These are phyloP conservation scores for Sporisorium iseilematis-ciliati DNA, from an alignment of 1,284 basidiomycete species.

Conservation along the genomic window DNA sequence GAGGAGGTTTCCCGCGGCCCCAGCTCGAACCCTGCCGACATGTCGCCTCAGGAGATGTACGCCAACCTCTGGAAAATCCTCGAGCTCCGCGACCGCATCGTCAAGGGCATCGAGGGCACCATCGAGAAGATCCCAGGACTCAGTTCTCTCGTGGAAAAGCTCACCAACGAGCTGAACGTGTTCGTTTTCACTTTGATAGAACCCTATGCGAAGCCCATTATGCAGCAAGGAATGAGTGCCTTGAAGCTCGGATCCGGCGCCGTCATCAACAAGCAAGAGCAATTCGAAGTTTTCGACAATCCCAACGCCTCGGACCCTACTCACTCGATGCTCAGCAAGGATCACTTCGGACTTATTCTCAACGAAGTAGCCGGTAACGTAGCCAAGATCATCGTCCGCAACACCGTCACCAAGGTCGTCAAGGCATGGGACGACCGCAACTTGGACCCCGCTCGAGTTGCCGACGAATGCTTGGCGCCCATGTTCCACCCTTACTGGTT, in stretches of 20 bases:
- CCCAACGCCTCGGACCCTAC: conserved; percentile 69
- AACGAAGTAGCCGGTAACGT: conserved; percentile 70
- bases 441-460: conserved; percentile 42
- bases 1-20: conserved; percentile 60
- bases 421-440: conserved; percentile 78
- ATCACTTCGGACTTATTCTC: conserved; percentile 69
- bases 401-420: conserved; percentile 77
- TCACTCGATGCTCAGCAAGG: conserved; percentile 66
- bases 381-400: conserved; percentile 72
- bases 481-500: conserved; percentile 67
- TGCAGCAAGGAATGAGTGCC: conserved; percentile 64
- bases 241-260: conserved; percentile 65
- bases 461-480: conserved; percentile 61
- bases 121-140: conserved; percentile 77
- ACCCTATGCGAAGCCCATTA: conserved; percentile 69
- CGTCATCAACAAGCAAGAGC: conserved; percentile 67
- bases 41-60: conserved; percentile 90
- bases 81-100: conserved; percentile 81
- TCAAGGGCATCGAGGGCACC: conserved; percentile 86
- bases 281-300: conserved; percentile 71
- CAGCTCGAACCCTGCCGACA: conserved; percentile 74
- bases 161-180: conserved; percentile 75
- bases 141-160: conserved; percentile 80
- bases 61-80: conserved; percentile 83
- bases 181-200: conserved; percentile 68